These are phyloP conservation scores for Yarrowia keelungensis DNA, from an alignment of 805 yeast genomes.

Conservation along the genomic window DNA sequence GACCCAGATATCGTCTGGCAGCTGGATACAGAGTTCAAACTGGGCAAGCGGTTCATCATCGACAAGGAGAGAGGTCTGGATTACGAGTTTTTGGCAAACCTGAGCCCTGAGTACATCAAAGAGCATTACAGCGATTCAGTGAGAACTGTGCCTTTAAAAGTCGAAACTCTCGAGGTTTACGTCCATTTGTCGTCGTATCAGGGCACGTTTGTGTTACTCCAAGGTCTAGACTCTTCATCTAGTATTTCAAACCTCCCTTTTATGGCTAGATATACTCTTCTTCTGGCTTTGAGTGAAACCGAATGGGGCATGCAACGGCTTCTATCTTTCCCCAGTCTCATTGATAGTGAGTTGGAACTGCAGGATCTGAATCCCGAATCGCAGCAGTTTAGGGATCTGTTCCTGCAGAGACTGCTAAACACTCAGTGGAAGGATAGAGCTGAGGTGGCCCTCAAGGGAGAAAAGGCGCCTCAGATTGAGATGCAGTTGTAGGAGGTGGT, in stretches of 20 bases:
- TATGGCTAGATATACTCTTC: conserved; percentile 30
- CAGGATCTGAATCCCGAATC: conserved; percentile 31
- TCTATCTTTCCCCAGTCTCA: conserved; percentile 19
- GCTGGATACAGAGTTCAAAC: conserved; percentile 1
- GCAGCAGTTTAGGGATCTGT: background rate
- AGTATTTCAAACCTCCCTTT: conserved; percentile 8
- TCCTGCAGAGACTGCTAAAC: background rate
- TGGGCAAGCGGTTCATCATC: conserved; percentile 20
- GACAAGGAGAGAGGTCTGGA: conserved; percentile 29
- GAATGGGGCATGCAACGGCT: conserved; percentile 18
- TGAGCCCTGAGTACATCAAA: conserved; percentile 9
- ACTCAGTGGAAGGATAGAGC: conserved; percentile 28
- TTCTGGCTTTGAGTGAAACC: background rate
- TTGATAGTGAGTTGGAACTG: conserved; percentile 18
- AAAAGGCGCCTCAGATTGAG: conserved; percentile 16
- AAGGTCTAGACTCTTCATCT: background rate
- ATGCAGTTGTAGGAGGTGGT: conserved; percentile 5
- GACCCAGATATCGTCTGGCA: background rate
- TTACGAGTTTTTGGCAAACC: conserved; percentile 14
- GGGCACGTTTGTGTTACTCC: conserved; percentile 1
- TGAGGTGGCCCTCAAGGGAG: conserved; percentile 16
- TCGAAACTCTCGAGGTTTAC: conserved; percentile 11
- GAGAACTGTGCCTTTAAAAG: conserved; percentile 3
- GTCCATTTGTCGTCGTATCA: conserved; percentile 6
- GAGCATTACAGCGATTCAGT: background rate